Base-by-base conservation (phyloP, 73 alveolate genomes). In the Paramecium caudatum region DNA sequence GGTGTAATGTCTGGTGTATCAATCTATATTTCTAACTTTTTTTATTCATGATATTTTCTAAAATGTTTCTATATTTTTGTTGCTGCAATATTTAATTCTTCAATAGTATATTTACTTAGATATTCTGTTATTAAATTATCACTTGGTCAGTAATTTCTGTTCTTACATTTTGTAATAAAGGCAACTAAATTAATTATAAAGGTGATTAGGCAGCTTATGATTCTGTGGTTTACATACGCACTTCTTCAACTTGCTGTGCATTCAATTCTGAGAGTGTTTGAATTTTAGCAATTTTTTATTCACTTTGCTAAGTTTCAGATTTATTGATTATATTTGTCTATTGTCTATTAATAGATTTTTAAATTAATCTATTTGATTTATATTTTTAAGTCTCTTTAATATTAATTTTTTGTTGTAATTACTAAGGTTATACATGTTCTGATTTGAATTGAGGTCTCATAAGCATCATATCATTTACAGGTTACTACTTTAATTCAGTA, bases 271-370 rank as follows among this genome's bases (percentile, higher is more conserved):
- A 23, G 30, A 55, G 19, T 19, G 80, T 55, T 0, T 55, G 30
- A 13, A 55, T 23, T 55, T 55, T 55, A 7, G 80, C 21, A 8
- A 55, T 15, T 23, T 74, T 39, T 15, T 74, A 43, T 25, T 74
- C 88, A 43, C 88, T 74, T 4, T 36, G 19, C 32, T 74, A 21
- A 16, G 88, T 41, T 13, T 74, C 88, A 74, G 88, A 27, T 45
- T 74, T 74, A 13, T 27, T 74, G 43, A 21, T 9, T 30, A 37
- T 27, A 21, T 41, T 4, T 8, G 62, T 74, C 8, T n/a, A 7
- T 19, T 74, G 43, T 74, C 55, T 74, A 13, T 33, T 65, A 12
- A 65, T 3, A 15, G 39, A 16, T 65, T 30, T 65, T 0, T 46
- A 33, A 32, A 65, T 65, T 25, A 43, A 27, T 45, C 88, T 74